Conservation (phyloP, 2,329 filamentous ascomycete species). For the Lasiodiplodia theobromae region DNA sequence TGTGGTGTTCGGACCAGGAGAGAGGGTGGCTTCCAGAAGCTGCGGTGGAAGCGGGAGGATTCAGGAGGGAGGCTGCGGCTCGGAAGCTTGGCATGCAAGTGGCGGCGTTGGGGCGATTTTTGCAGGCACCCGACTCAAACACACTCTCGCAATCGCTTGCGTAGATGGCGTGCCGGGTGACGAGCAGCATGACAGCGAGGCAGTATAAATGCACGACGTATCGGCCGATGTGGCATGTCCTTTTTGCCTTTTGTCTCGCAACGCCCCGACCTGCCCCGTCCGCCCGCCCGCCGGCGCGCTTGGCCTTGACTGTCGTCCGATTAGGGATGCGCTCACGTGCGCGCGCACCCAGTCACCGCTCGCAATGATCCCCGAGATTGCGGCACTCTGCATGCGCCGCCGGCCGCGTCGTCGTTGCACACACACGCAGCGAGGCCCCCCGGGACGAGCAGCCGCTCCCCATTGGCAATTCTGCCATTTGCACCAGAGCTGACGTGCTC, state of each 20-base stretch:
- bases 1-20: not conserved
- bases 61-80: slow-evolving; percentile 21
- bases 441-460: not conserved
- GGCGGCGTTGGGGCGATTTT: not conserved
- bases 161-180: slow-evolving; percentile 24
- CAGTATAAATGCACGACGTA: slow-evolving; percentile 23
- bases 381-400: slow-evolving; percentile 11
- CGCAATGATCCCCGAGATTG: slow-evolving; percentile 25
- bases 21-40: not conserved
- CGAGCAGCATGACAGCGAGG: not conserved
- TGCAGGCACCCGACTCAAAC: slow-evolving; percentile 15
- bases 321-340: slow-evolving; percentile 12
- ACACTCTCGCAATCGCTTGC: slow-evolving; percentile 13
- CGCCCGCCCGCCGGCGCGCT: slow-evolving; percentile 4
- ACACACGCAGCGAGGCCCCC: not conserved
- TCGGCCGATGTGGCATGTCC: slow-evolving; percentile 7
- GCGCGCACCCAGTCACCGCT: not conserved
- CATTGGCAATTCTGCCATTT: slow-evolving; percentile 21
- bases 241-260: slow-evolving; percentile 16
- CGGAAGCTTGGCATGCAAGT: slow-evolving; percentile 28
- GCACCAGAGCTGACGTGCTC: slow-evolving; percentile 26
- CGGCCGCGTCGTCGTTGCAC: slow-evolving; percentile 7
- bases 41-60: not conserved
- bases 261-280: not conserved
- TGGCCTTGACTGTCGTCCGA: slow-evolving; percentile 11